Conservation (phyloP, 2,329 filamentous ascomycete species). For the Phyllachora maydis region DNA sequence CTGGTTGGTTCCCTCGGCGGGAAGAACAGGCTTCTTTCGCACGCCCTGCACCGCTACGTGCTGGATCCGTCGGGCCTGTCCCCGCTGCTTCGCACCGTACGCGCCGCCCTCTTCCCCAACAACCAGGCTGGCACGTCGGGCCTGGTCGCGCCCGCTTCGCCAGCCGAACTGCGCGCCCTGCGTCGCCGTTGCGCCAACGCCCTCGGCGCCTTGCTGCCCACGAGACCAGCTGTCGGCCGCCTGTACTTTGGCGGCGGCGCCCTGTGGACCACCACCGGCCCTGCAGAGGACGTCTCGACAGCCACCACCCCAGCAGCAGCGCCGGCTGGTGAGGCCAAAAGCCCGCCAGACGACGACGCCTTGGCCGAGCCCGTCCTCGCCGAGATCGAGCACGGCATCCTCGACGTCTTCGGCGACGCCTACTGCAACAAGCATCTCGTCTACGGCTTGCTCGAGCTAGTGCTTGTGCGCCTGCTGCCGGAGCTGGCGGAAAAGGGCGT, state of each 20-base stretch:
- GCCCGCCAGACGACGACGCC: slow-evolving; percentile 8
- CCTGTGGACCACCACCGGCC: slow-evolving; percentile 1
- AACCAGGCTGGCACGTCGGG: slow-evolving; percentile 50
- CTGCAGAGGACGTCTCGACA: no score
- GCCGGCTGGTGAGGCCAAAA: slow-evolving; percentile 1
- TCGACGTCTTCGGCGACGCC: slow-evolving; percentile 58
- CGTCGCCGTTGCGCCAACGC: slow-evolving; percentile 46
- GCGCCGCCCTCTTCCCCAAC: slow-evolving; percentile 69
- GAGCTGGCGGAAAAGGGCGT: slow-evolving; percentile 59
- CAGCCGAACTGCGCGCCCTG: slow-evolving; percentile 38
- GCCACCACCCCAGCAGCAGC: slow-evolving; percentile 1
- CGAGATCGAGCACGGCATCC: slow-evolving; percentile 40
- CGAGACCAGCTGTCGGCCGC: slow-evolving; percentile 20
- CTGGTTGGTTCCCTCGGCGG: no score
- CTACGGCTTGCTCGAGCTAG: slow-evolving; percentile 61
- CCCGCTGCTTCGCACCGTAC: slow-evolving; percentile 46
- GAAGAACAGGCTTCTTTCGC: slow-evolving; percentile 41
- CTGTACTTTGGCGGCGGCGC: slow-evolving; percentile 23
- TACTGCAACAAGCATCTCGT: slow-evolving; percentile 90
- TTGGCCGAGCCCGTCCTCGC: slow-evolving; percentile 27
- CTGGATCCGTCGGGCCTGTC: slow-evolving; percentile 45
- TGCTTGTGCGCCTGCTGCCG: slow-evolving; percentile 67
- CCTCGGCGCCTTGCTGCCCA: slow-evolving; percentile 26
- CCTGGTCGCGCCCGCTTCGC: slow-evolving; percentile 35
- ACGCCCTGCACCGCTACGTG: slow-evolving; percentile 32